phyloP scores from a whole-genome alignment of 2,329 filamentous ascomycete genomes.

The Alternaria panax region DNA sequence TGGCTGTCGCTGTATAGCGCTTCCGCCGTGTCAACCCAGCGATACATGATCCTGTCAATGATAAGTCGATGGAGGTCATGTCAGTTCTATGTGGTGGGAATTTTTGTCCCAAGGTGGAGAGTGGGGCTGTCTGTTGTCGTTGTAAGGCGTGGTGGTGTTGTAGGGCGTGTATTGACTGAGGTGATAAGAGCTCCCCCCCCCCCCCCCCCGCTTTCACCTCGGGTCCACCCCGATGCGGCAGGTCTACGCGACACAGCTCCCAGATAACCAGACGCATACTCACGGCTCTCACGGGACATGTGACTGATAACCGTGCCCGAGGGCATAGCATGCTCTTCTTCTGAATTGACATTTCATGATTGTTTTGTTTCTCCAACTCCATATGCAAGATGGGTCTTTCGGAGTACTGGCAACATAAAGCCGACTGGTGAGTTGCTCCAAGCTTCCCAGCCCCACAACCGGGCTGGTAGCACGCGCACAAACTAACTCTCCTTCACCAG shows the following conservation, averaged over 20 bases:
- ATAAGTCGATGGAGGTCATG: neutral
- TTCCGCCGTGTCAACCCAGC: neutral
- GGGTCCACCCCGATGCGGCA: conserved; percentile 14
- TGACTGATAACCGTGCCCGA: conserved; percentile 20
- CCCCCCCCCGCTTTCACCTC: conserved; percentile 17
- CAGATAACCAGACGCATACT: conserved; percentile 15
- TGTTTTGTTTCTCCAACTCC: neutral
- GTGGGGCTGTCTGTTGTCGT: neutral
- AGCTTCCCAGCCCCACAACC: conserved; percentile 16
- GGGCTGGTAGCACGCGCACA: neutral
- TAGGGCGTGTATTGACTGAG: neutral
- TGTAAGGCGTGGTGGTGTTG: neutral
- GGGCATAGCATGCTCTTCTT: neutral
- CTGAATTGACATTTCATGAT: neutral
- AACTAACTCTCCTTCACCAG: conserved; percentile 62
- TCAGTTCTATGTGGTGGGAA: neutral
- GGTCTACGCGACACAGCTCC: conserved; percentile 15
- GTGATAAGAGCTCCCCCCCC: conserved; percentile 13
- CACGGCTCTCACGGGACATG: conserved; percentile 20
- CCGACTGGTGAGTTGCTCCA: conserved; percentile 67
- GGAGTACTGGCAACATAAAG: conserved; percentile 74
- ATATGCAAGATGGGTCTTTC: conserved; percentile 60
- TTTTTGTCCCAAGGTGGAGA: neutral
- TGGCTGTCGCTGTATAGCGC: neutral
- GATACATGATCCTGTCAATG: neutral